Conservation (phyloP, 2,329 filamentous ascomycete genomes). For the Ceratocystis lukuohia region DNA sequence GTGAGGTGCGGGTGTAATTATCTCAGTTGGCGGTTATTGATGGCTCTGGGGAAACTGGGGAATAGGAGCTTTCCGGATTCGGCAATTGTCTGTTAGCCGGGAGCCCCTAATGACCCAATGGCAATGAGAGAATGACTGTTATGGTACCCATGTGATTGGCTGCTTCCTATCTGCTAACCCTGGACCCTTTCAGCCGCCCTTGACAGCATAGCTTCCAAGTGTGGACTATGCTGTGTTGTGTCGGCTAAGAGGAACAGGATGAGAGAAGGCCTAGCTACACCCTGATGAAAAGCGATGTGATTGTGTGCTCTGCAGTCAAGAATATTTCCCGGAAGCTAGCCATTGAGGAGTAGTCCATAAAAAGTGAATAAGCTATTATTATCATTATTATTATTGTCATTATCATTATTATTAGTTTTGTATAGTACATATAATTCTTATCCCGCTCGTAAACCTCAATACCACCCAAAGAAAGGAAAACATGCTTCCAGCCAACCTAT, state of each 20-base stretch:
- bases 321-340: slow-evolving; percentile 16
- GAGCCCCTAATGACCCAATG: slow-evolving; percentile 13
- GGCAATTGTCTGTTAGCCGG: slow-evolving; percentile 17
- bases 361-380: too few relatives aligned
- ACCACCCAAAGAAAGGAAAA: too few relatives aligned
- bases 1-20: neutral
- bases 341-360: too few relatives aligned
- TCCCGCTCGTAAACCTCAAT: too few relatives aligned
- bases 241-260: slow-evolving; percentile 11
- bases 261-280: neutral
- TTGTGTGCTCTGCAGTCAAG: neutral
- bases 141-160: slow-evolving; percentile 4
- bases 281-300: neutral
- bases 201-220: neutral
- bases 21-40: neutral
- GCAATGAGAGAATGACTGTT: neutral
- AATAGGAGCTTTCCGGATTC: slow-evolving; percentile 15
- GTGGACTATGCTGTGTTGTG: too few relatives aligned
- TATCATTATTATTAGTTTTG: too few relatives aligned
- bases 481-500: neutral
- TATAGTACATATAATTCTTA: too few relatives aligned
- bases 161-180: neutral
- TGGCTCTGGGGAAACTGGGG: neutral
- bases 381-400: too few relatives aligned
- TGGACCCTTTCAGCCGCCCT: neutral